Conservation (phyloP, 345 rosid species). For the Populus simonii region DNA sequence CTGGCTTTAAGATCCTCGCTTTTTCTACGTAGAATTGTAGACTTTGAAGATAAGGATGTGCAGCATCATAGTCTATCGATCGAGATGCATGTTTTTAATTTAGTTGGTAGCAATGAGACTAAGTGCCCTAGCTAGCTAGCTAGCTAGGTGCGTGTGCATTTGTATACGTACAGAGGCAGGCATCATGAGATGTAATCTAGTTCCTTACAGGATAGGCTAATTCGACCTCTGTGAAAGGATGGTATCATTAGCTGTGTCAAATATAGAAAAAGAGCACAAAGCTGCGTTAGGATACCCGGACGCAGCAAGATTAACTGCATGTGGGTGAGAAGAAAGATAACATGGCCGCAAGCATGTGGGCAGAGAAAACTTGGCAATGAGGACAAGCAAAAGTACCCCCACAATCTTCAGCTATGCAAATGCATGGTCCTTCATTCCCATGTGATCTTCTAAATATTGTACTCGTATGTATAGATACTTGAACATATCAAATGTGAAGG, state of each 20-base stretch:
- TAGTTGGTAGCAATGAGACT: no score
- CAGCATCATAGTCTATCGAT: no score
- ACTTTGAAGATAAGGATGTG: no score
- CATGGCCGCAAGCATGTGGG: constrained; percentile 22
- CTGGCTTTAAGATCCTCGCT: no score
- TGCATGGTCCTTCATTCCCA: constrained; percentile 8
- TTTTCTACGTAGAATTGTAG: no score
- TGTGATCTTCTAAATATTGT: constrained; percentile 1
- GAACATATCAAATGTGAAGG: constrained; percentile 13
- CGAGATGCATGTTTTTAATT: no score
- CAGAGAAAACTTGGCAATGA: constrained; percentile 8
- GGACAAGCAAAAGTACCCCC: constrained; percentile 22
- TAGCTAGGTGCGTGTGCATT: no score
- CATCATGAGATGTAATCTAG: neutral
- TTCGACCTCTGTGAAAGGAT: neutral
- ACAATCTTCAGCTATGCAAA: constrained; percentile 14
- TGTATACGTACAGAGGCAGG: no score
- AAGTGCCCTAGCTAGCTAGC: no score
- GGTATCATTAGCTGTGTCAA: constrained; percentile 14
- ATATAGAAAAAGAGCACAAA: neutral
- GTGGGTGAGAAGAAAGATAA: constrained; percentile 14
- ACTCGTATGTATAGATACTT: neutral
- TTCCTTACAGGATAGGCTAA: neutral
- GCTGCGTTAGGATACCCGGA: neutral
- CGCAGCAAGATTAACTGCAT: neutral